Conservation (phyloP, 805 yeast species). For the Hanseniaspora mollemarum region DNA sequence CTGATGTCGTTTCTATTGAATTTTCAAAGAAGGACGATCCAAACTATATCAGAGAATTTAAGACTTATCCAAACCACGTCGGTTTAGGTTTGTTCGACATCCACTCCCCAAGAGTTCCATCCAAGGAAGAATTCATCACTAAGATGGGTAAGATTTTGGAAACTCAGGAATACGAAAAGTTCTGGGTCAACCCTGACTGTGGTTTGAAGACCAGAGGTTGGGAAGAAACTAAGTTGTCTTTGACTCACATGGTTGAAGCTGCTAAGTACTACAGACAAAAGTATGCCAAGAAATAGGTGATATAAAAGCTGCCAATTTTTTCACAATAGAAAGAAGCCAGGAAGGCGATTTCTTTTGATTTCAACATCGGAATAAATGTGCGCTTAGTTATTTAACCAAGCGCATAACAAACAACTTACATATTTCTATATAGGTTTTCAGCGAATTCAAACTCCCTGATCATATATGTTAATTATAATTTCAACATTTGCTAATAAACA, state of each 20-base stretch:
- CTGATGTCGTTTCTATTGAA: conserved; percentile 98
- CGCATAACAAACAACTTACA: not conserved
- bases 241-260: conserved; percentile 98
- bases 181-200: conserved; percentile 99
- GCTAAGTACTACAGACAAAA: conserved; percentile 86
- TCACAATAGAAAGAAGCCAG: too few species aligned
- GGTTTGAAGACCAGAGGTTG: conserved; percentile 99
- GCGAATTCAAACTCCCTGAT: too few species aligned
- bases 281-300: conserved; percentile 28
- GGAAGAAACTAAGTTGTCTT: conserved; percentile 91
- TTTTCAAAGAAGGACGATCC: conserved; percentile 99
- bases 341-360: not conserved
- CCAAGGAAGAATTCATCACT: conserved; percentile 87
- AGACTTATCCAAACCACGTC: conserved; percentile 98
- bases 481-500: conserved; percentile 4
- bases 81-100: conserved; percentile 98
- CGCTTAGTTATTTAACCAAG: not conserved
- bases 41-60: conserved; percentile 92
- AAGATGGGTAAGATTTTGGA: conserved; percentile 90
- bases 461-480: not conserved
- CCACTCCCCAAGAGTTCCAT: conserved; percentile 99
- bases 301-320: conserved; percentile 15
- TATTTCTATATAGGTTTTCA: not conserved
- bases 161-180: conserved; percentile 94
- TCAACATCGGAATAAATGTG: conserved; percentile 3